Conservation (phyloP, 345 rosid genomes). For the Citrus medica region DNA sequence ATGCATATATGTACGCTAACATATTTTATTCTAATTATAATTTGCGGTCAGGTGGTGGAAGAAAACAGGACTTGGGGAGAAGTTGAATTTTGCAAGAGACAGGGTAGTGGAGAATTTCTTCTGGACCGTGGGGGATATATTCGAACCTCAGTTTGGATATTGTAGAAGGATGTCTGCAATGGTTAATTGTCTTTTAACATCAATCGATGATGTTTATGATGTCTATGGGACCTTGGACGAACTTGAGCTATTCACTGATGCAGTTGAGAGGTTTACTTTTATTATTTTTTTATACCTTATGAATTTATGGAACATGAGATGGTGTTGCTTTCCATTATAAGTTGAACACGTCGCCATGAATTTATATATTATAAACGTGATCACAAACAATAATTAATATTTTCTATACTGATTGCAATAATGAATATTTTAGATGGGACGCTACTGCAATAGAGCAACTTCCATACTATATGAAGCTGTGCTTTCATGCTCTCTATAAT, state of each 20-base stretch:
- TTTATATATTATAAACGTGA: no score
- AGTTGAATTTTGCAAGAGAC: constrained; percentile 33
- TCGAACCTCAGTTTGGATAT: constrained; percentile 22
- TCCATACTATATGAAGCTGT: constrained; percentile 40
- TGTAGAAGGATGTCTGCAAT: constrained; percentile 15
- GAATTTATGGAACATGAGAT: no score
- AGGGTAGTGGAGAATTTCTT: constrained; percentile 32
- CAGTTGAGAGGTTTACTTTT: not conserved
- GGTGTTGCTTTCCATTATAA: no score
- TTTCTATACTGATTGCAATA: no score
- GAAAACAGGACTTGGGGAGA: constrained; percentile 20
- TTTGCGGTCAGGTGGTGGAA: constrained; percentile 39
- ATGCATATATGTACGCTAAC: no score
- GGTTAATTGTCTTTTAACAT: no score
- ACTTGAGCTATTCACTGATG: not conserved
- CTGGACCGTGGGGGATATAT: constrained; percentile 27
- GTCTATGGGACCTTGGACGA: not conserved
- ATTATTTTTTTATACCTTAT: no score
- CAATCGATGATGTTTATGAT: not conserved
- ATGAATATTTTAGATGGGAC: no score
- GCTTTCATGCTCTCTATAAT: constrained; percentile 31
- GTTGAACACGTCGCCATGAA: no score
- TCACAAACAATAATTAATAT: no score
- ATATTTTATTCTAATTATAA: no score
- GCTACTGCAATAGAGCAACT: constrained; percentile 8